These are phyloP conservation scores for Hypoxylon lienhwacheense DNA, from an alignment of 495 filamentous ascomycete genomes.

Conservation along the genomic window DNA sequence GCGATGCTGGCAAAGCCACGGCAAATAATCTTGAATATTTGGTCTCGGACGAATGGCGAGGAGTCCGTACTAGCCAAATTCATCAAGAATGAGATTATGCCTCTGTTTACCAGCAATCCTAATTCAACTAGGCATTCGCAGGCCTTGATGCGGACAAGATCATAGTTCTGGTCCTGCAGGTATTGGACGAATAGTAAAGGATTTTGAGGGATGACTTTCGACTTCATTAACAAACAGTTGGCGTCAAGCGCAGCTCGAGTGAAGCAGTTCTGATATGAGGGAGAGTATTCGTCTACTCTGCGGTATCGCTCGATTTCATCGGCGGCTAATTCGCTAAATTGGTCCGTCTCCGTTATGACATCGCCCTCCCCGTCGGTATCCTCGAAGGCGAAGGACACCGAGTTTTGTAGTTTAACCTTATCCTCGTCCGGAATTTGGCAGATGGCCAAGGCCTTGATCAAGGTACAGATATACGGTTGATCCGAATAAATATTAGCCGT, in stretches of 20 bases:
- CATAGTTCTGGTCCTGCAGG: conserved; percentile 72
- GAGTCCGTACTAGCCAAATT: conserved; percentile 71
- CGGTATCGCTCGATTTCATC: conserved; percentile 88
- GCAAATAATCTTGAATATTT: conserved; percentile 67
- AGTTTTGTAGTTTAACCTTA: conserved; percentile 50
- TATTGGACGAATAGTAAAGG: conserved; percentile 77
- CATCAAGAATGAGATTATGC: conserved; percentile 68
- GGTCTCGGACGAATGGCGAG: conserved; percentile 76
- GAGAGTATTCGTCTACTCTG: conserved; percentile 91
- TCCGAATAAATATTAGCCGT: conserved; percentile 84
- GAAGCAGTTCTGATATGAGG: conserved; percentile 89
- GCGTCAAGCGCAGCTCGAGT: conserved; percentile 81
- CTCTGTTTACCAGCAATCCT: conserved; percentile 66
- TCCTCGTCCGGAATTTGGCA: conserved; percentile 63
- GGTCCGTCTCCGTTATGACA: conserved; percentile 42
- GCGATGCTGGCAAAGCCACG: conserved; percentile 77
- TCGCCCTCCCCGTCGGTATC: conserved; percentile 42
- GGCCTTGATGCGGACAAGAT: conserved; percentile 77
- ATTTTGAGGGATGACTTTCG: conserved; percentile 62
- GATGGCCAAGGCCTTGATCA: conserved; percentile 79
- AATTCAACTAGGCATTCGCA: conserved; percentile 81
- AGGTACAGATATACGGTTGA: conserved; percentile 76
- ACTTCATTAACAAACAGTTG: conserved; percentile 71
- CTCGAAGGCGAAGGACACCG: conserved; percentile 46
- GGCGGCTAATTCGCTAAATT: conserved; percentile 68